A percentile compares a stretch with the other conserved stretches of the same genome.
Evolutionary conservation across 2,329 filamentous ascomycete species (phyloP).

Genomic region (Colletotrichum shisoi): DNA sequence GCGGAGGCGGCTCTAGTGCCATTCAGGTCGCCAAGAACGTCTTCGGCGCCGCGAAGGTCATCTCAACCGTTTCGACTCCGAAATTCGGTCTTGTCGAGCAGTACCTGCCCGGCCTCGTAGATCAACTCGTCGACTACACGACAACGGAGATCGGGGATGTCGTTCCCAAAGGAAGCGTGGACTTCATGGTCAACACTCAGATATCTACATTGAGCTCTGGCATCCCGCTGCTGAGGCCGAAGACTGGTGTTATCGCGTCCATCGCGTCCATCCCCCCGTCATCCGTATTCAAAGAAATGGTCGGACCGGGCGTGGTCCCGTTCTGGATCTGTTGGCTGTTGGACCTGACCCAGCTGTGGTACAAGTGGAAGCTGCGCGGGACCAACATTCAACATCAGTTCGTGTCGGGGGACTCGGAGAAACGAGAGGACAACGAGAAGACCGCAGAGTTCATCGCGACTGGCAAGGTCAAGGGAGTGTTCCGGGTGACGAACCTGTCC

Average conservation of each 20-base stretch:
- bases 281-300: conserved; percentile 43
- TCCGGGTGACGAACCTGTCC: conserved; percentile 51
- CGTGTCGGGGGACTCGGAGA: conserved; percentile 55
- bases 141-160: conserved; percentile 49
- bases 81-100: conserved; percentile 58
- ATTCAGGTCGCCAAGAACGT: conserved; percentile 61
- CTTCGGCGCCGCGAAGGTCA: conserved; percentile 57
- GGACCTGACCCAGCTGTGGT: conserved; percentile 51
- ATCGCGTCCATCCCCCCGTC: conserved; percentile 52
- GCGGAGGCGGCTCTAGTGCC: conserved; percentile 56
- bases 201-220: conserved; percentile 50
- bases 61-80: conserved; percentile 61
- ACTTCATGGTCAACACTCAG: conserved; percentile 61
- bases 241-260: conserved; percentile 52
- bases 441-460: conserved; percentile 52
- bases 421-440: conserved; percentile 54
- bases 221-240: conserved; percentile 51
- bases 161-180: conserved; percentile 55
- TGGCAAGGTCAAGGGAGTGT: conserved; percentile 55
- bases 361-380: conserved; percentile 54
- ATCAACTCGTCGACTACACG: conserved; percentile 62
- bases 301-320: conserved; percentile 48
- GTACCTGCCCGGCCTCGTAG: conserved; percentile 54
- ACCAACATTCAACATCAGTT: conserved; percentile 56
- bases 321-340: conserved; percentile 51